These are phyloP conservation scores for Parsonsia alboflavescens DNA, from an alignment of 257 asterid species.

Conservation along the genomic window DNA sequence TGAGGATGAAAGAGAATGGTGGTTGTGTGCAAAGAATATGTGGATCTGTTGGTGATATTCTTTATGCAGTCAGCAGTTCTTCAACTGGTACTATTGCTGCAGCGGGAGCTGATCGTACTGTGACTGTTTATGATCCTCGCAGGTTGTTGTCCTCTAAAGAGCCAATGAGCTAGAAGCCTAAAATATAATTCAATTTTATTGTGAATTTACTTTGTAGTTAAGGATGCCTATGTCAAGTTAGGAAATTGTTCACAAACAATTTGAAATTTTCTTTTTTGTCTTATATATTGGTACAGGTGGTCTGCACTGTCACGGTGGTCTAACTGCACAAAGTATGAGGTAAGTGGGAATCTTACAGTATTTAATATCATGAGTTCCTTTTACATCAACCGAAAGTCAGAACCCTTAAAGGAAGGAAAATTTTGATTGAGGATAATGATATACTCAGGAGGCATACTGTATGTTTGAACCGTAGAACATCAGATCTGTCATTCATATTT, in stretches of 20 bases:
- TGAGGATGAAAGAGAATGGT: slow-evolving; percentile 81
- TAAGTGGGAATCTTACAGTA: slow-evolving; percentile 22
- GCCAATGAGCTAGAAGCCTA: background rate
- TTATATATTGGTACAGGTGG: slow-evolving; percentile 57
- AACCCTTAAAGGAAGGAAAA: background rate
- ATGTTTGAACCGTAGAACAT: background rate
- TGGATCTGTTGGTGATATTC: slow-evolving; percentile 78
- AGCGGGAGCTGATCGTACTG: slow-evolving; percentile 88
- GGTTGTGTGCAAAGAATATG: slow-evolving; percentile 74
- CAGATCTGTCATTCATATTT: background rate
- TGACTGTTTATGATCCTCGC: slow-evolving; percentile 87
- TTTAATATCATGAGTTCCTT: background rate
- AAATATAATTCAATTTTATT: background rate
- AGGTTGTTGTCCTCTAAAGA: slow-evolving; percentile 44
- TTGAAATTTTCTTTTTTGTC: background rate
- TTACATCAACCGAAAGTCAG: background rate
- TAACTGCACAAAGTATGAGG: slow-evolving; percentile 89
- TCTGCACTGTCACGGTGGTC: slow-evolving; percentile 68
- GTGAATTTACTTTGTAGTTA: background rate
- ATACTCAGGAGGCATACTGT: background rate
- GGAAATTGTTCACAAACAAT: background rate
- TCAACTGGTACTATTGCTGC: slow-evolving; percentile 69
- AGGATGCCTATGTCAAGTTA: background rate
- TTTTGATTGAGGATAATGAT: background rate
- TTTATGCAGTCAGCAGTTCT: slow-evolving; percentile 66